Evolutionary conservation across 139 green algal species (phyloP), one percentile per base, ranked within the genome.

Genomic region (Picochlorum costavermella): DNA sequence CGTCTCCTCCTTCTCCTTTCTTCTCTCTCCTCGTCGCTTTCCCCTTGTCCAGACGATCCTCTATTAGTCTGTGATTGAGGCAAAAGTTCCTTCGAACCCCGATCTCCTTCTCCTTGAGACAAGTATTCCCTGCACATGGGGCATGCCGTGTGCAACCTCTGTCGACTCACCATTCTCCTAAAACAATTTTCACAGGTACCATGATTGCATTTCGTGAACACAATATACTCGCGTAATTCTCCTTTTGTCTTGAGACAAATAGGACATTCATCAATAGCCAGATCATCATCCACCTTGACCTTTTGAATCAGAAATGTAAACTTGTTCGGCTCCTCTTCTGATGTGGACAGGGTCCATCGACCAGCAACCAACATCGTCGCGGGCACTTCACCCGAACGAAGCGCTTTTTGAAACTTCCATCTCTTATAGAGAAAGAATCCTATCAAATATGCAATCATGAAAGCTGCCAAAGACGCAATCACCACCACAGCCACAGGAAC

Each of bases 131-230:
- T 23, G 25, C 58, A 64, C 14, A 64, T 11, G 5, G 58, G 58
- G 20, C 58, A 64, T 11, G 58, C 25, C 20, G 58, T 31, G 25
- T 64, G 58, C 58, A 64, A 31, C 9, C 25, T 3, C 40, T 64
- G n/a, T 8, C 56, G 12, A 29, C 12, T 57, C 12, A 59, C 25
- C n/a, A 64, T 29, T 51, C 43, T 59, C 25, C 25, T 64, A 59
- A 64, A 64, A 25, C 58, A 64, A 14, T 8, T 44, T 5, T 57
- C 14, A 17, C 58, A 64, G 14, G 58, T 64, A 6, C n/a, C 58
- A 31, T 64, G 58, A 28, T 59, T 59, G 25, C 58, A 64, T 40
- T 40, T 40, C 5, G 43, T 17, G 58, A 64, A 64, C 16, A 64
- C n/a, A 29, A 64, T 17, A 23, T 20, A 64, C 14, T 49, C 14